Conservation (phyloP, 345 rosid genomes). For the Acer yangbiense region DNA sequence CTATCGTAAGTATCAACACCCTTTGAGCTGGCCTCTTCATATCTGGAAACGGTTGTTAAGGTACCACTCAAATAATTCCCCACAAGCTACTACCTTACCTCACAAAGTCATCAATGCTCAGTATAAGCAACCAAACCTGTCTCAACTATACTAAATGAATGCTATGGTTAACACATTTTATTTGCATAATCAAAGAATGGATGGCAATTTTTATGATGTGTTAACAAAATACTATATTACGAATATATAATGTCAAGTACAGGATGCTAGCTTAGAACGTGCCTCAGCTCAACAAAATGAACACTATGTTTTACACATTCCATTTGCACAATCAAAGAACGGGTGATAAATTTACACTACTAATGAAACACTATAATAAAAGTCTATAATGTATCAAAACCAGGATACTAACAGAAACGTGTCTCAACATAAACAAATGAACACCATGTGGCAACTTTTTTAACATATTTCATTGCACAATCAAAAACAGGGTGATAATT, state of each 20-base stretch:
- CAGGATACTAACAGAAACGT: neutral
- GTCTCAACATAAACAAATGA: neutral
- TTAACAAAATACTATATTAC: neutral
- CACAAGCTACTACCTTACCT: neutral
- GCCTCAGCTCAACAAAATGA: neutral
- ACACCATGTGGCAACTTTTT: neutral
- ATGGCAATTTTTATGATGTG: too few relatives aligned
- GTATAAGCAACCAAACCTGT: neutral
- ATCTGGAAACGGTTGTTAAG: conserved; percentile 56
- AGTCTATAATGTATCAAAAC: neutral
- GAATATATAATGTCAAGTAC: neutral
- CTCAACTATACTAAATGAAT: neutral
- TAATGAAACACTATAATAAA: neutral
- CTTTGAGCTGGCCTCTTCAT: conserved; percentile 84
- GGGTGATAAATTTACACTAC: neutral
- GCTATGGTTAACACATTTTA: neutral
- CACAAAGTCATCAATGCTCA: neutral
- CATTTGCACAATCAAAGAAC: neutral
- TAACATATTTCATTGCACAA: neutral
- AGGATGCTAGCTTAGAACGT: too few relatives aligned
- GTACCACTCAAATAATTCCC: conserved; percentile 4
- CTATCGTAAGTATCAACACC: conserved; percentile 84
- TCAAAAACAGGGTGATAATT: neutral
- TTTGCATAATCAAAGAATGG: neutral
- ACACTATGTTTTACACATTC: neutral